Evolutionary conservation across 768 basidiomycete genomes (phyloP), one percentile per base, ranked within the genome.

Genomic region (Boletus barrowsii): DNA sequence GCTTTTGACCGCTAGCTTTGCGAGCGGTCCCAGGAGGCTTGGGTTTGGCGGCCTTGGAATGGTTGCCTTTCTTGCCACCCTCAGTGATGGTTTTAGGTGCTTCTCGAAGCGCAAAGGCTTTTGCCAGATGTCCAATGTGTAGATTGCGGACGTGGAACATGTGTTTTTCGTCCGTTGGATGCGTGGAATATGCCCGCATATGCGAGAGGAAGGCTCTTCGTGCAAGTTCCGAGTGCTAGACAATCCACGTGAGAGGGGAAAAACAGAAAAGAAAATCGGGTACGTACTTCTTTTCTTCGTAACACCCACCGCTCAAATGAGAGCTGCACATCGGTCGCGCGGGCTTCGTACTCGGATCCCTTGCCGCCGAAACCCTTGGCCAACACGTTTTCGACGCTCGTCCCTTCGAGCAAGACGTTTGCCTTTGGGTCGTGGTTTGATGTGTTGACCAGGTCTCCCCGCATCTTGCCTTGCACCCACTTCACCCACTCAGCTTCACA

Each of bases 141-240:
- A 98, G 79, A 67, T 96, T 84, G 15, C 89, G 88, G 55, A 98
- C 86, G 71, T 98, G 95, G 77, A 99, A 99, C 49, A 98, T 91
- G 59, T 93, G 86, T 66, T 98, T 99, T 71, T 98, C 97, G 56
- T 87, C 85, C 15, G 89, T 82, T 0, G 97, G 95, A 73, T 99
- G 97, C 1, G 97, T 99, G 30, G 97, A 88, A 70, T 98, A 99
- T 0, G 97, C 97, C 50, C 96, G 83, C 76, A 98, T 85, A 69
- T 96, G 93, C 0, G 96, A 97, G 35, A 84, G 77, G 74, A 88
- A 99, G 0, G 94, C 97, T 62, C 81, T 87, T 29, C 91, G 83
- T 17, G 97, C 93, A 15, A 87, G 68, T 14, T 78, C 76, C 13
- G 83, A 76, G 64, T 95, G 87, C 97, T 98, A 56, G 3, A 40